phyloP scores from a whole-genome alignment of 345 rosid species.

The Iberis pinnata region DNA sequence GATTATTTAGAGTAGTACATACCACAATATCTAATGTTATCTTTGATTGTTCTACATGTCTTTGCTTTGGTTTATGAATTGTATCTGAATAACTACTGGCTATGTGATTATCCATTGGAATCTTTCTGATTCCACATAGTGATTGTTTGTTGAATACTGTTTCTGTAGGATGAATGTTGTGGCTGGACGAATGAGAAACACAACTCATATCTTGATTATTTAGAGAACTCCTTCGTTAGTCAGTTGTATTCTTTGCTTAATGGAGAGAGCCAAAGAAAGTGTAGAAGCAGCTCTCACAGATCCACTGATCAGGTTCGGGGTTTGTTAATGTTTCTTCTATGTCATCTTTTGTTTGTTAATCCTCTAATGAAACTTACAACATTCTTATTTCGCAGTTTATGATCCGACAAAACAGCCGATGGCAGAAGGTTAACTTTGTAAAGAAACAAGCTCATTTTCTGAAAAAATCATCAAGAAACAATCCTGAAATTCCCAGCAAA shows the following conservation, averaged over 20 bases:
- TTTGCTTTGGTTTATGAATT: too few relatives aligned
- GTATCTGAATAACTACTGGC: neutral
- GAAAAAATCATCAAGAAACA: too few relatives aligned
- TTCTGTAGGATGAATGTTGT: slow-evolving; percentile 37
- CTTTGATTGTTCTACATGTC: too few relatives aligned
- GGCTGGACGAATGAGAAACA: slow-evolving; percentile 81
- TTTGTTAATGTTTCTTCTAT: slow-evolving; percentile 12
- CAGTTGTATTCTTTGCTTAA: slow-evolving; percentile 42
- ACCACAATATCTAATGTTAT: too few relatives aligned
- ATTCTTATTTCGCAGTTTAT: slow-evolving; percentile 34
- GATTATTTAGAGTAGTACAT: slow-evolving; percentile 52
- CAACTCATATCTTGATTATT: slow-evolving; percentile 40
- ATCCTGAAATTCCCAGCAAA: slow-evolving; percentile 21
- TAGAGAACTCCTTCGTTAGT: slow-evolving; percentile 65
- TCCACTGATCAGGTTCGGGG: slow-evolving; percentile 43
- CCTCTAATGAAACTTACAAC: neutral
- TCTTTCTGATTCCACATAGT: too few relatives aligned
- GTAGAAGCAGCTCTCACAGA: slow-evolving; percentile 22
- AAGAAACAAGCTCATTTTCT: slow-evolving; percentile 22
- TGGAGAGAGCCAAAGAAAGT: slow-evolving; percentile 20
- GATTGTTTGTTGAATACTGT: neutral
- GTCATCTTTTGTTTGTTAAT: neutral
- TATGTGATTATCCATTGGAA: neutral
- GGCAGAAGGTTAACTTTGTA: slow-evolving; percentile 37
- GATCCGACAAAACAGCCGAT: slow-evolving; percentile 35